A percentile compares a stretch with the other conserved stretches of the same genome.
Evolutionary conservation across 192 early-diverging fungal species (phyloP).

Genomic region (Entophlyctis luteolus): DNA sequence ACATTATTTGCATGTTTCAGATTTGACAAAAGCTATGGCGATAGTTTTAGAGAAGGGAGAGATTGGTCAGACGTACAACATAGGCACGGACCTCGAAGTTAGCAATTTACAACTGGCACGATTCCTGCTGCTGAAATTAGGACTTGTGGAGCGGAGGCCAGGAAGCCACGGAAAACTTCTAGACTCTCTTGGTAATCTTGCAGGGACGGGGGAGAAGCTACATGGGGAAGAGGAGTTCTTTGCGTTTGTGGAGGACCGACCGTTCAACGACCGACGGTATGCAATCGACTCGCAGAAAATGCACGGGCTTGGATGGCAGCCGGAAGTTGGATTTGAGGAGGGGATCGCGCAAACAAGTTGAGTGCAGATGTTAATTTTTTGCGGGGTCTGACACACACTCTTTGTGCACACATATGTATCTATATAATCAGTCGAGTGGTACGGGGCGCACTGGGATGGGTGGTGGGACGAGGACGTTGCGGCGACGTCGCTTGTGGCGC

Average conservation of each 20-base stretch:
- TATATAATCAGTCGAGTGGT: constrained; percentile 14
- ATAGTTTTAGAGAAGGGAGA: constrained; percentile 62
- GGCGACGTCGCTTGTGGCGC: constrained; percentile 6
- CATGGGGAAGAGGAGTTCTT: constrained; percentile 45
- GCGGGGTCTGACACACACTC: not conserved
- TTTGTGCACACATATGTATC: too few species aligned
- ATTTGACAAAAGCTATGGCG: constrained; percentile 67
- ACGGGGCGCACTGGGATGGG: not conserved
- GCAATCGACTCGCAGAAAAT: constrained; percentile 69
- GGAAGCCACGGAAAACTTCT: not conserved
- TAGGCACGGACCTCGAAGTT: constrained; percentile 66
- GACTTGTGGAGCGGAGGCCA: constrained; percentile 5
- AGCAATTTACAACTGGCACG: constrained; percentile 65
- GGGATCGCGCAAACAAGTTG: constrained; percentile 66
- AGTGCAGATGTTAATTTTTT: not conserved
- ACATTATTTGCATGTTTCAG: constrained; percentile 70
- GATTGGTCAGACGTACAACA: constrained; percentile 76
- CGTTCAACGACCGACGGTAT: constrained; percentile 74
- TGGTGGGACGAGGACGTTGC: constrained; percentile 24
- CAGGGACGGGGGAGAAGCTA: not conserved
- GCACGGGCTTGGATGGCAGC: constrained; percentile 66
- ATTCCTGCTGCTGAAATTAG: constrained; percentile 53
- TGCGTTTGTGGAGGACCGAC: constrained; percentile 70
- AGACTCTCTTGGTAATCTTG: not conserved
- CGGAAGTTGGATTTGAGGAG: constrained; percentile 54